These are phyloP conservation scores for Ustilaginoidea virens DNA, from an alignment of 2,329 filamentous ascomycete species.

Conservation along the genomic window DNA sequence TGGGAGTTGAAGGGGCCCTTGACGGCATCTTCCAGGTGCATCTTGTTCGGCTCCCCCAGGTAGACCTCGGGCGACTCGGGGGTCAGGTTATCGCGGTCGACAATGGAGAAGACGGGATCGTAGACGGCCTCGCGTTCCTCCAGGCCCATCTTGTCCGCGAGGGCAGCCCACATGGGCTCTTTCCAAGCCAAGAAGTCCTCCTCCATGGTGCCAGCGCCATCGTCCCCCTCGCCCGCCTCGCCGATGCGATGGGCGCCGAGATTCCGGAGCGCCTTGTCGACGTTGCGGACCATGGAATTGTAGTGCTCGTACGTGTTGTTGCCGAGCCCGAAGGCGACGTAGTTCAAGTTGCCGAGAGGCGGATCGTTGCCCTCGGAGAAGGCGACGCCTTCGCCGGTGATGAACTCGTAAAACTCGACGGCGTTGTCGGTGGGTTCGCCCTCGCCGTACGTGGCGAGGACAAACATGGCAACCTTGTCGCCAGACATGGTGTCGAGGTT, in stretches of 20 bases:
- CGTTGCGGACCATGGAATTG: conserved; percentile 93
- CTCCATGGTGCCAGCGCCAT: conserved; percentile 98
- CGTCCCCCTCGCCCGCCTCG: conserved; percentile 83
- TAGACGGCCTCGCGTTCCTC: conserved; percentile 95
- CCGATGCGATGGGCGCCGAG: conserved; percentile 77
- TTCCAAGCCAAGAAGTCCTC: conserved; percentile 99
- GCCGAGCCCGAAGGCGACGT: conserved; percentile 87
- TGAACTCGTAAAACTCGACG: conserved; percentile 96
- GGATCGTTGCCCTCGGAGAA: conserved; percentile 66
- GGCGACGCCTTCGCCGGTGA: conserved; percentile 62
- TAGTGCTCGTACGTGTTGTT: conserved; percentile 99
- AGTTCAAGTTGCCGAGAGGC: conserved; percentile 71
- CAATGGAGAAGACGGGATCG: conserved; percentile 78
- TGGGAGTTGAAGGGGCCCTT: conserved; percentile 92
- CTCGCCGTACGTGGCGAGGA: conserved; percentile 94
- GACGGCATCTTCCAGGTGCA: conserved; percentile 71
- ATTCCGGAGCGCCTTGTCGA: conserved; percentile 66
- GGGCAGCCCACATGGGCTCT: conserved; percentile 91
- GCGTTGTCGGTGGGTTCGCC: conserved; percentile 98
- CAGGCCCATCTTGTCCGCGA: conserved; percentile 69
- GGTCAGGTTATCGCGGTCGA: conserved; percentile 58
- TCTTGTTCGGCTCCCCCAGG: conserved; percentile 89
- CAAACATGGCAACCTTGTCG: conserved; percentile 88
- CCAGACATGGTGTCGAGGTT: conserved; percentile 77
- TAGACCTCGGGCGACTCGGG: conserved; percentile 72